Evolutionary conservation across 257 asterid species (phyloP).

Genomic region (Penstemon eatonii): DNA sequence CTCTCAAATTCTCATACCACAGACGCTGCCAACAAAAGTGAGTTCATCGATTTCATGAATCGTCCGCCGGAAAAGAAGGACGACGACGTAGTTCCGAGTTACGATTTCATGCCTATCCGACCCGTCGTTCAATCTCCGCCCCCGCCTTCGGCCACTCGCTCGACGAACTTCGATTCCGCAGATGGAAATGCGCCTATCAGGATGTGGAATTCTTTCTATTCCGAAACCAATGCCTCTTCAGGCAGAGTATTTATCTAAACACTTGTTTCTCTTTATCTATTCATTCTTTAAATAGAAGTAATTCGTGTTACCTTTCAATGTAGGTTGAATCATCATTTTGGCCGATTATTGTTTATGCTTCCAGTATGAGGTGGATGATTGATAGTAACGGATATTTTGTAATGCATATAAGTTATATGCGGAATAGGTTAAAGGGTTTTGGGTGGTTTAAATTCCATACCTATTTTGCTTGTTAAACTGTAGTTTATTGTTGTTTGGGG

Average conservation of each 20-base stretch:
- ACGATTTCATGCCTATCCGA: constrained; percentile 27
- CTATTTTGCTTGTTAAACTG: neutral
- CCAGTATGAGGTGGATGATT: neutral
- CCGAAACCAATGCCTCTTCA: constrained; percentile 31
- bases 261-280: neutral
- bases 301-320: too few species aligned
- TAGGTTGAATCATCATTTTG: neutral
- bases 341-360: neutral
- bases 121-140: constrained; percentile 11
- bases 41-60: constrained; percentile 55
- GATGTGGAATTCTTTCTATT: constrained; percentile 49
- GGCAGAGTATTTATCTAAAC: constrained; percentile 38
- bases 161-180: constrained; percentile 35
- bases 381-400: neutral
- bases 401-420: neutral
- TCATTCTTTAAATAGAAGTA: neutral
- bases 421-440: neutral
- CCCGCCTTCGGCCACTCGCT: constrained; percentile 8
- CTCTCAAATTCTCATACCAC: constrained; percentile 44
- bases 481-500: neutral
- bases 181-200: constrained; percentile 22
- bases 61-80: constrained; percentile 41
- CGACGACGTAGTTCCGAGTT: constrained; percentile 35
- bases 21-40: constrained; percentile 13
- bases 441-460: neutral